Conservation (phyloP, 1,284 basidiomycete genomes). For the Trichosporon sp. region DNA sequence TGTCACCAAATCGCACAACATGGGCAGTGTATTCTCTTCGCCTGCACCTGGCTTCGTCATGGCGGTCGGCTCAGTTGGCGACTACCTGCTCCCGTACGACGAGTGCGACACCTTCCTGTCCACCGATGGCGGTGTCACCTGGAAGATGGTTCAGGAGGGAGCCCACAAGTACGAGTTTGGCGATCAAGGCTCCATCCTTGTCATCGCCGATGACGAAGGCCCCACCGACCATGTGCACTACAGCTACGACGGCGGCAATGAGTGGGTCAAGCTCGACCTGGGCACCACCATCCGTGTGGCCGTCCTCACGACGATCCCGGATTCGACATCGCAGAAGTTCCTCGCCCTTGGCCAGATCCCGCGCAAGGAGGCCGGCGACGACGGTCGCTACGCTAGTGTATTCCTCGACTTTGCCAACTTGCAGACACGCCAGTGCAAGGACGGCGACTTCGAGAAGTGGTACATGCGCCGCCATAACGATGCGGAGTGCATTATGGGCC, state of each 20-base stretch:
- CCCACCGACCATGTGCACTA: conserved; percentile 68
- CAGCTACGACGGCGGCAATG: conserved; percentile 75
- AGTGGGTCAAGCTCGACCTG: conserved; percentile 69
- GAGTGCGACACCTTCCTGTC: conserved; percentile 92
- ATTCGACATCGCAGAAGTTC: conserved; percentile 88
- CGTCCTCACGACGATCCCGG: conserved; percentile 74
- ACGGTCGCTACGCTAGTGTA: conserved; percentile 65
- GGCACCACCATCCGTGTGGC: conserved; percentile 68
- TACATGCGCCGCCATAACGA: conserved; percentile 64
- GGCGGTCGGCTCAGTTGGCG: conserved; percentile 85
- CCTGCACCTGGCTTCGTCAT: conserved; percentile 90
- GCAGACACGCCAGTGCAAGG: conserved; percentile 63
- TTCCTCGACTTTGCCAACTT: conserved; percentile 78
- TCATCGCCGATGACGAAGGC: conserved; percentile 82
- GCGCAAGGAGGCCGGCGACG: conserved; percentile 55
- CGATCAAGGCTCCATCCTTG: conserved; percentile 74
- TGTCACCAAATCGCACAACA: conserved; percentile 84
- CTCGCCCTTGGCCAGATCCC: conserved; percentile 71
- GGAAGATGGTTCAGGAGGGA: conserved; percentile 69
- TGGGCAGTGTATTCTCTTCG: conserved; percentile 87
- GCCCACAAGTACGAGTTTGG: conserved; percentile 96
- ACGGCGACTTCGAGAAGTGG: conserved; percentile 81
- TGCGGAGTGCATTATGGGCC: conserved; percentile 88
- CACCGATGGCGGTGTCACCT: conserved; percentile 79
- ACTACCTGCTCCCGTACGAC: conserved; percentile 64